A percentile compares a stretch with the other conserved stretches of the same genome.
Evolutionary conservation across 2,329 filamentous ascomycete genomes (phyloP).

Genomic region (Xylariaceae sp.): DNA sequence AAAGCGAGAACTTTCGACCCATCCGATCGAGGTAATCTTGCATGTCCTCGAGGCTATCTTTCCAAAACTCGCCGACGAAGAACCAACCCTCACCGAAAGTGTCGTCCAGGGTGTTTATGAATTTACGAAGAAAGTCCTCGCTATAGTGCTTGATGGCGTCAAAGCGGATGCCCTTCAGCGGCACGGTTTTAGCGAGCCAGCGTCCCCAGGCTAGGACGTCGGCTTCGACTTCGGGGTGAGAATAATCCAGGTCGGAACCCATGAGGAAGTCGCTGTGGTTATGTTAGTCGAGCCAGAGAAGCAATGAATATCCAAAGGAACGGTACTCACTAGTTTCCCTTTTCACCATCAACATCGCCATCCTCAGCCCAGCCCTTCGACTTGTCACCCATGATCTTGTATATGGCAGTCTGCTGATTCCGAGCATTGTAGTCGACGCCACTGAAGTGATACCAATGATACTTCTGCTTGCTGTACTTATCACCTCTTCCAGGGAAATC

Average conservation of each 20-base stretch:
- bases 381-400: constrained; percentile 52
- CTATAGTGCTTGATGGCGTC: constrained; percentile 37
- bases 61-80: constrained; percentile 69
- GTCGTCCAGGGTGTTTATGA: constrained; percentile 23
- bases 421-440: constrained; percentile 63
- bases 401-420: constrained; percentile 56
- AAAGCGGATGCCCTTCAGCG: constrained; percentile 31
- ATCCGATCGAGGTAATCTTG: constrained; percentile 54
- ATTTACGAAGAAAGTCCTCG: constrained; percentile 29
- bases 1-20: constrained; percentile 56
- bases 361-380: constrained; percentile 55
- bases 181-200: constrained; percentile 29
- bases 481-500: constrained; percentile 59
- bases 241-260: constrained; percentile 34
- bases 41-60: constrained; percentile 52
- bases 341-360: constrained; percentile 54
- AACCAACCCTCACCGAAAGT: constrained; percentile 50
- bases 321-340: constrained; percentile 40
- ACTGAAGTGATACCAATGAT: constrained; percentile 64
- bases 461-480: constrained; percentile 58
- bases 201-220: constrained; percentile 32
- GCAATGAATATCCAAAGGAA: not conserved
- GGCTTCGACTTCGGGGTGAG: constrained; percentile 28
- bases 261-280: constrained; percentile 22
- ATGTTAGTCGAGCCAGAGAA: not conserved